Evolutionary conservation across 768 basidiomycete species (phyloP), one percentile per base, ranked within the genome.

Genomic region (Leccinum incarnatum): DNA sequence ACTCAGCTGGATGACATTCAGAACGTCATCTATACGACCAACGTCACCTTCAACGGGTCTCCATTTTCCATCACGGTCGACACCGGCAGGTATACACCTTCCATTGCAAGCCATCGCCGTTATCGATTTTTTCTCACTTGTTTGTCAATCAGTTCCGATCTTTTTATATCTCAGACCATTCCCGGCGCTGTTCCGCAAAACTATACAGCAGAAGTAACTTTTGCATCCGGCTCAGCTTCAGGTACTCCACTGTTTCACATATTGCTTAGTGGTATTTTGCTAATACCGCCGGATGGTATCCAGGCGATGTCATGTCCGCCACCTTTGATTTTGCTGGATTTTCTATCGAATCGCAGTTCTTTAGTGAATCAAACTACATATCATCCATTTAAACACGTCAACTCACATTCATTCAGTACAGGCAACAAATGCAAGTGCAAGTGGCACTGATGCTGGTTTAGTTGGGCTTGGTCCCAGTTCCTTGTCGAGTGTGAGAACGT

Each of bases 381-480:
- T 48, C 1, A 4, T 12, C 17, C 15, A 4, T 51, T 25, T 49
- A 8, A 9, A 15, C 17, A n/a, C 29, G 2, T 47, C 34, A 40
- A 8, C 34, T 62, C 29, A 73, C n/a, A 7, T 11, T 23, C 45
- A 36, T 52, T 32, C 48, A 72, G 70, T 74, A 4, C 47, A 59
- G 3, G 72, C 68, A 7, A 60, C 60, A 42, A 8, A 19, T 0
- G 62, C 47, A 15, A 25, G 52, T 25, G 57, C 60, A 8, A 61
- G 63, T 6, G 56, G 36, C 4, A 57, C 61, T 12, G 61, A 53
- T 51, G 29, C 9, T 29, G 80, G 80, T 11, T 67, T 82, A 32
- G 68, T 81, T 65, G 86, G 88, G 3, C 80, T 89, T 3, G 89
- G 90, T 1, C 86, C 82, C 47, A 83, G 78, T 68, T 75, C 74